Evolutionary conservation across 2,329 filamentous ascomycete species (phyloP).

Genomic region (Aspergillus felis): DNA sequence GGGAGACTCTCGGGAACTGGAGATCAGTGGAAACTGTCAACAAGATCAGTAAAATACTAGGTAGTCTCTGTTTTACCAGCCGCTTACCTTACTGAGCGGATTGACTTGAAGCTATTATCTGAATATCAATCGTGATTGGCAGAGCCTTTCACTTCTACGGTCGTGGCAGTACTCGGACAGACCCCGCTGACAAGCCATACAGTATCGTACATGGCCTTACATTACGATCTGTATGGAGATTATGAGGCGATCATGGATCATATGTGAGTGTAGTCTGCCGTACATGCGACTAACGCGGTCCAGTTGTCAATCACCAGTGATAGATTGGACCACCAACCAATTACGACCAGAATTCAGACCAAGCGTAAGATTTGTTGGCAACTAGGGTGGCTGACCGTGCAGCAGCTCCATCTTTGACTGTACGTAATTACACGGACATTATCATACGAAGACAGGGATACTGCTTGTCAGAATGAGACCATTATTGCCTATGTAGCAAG

Average conservation of each 20-base stretch:
- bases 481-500: background rate
- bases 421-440: background rate
- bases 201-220: background rate
- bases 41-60: slow-evolving; percentile 14
- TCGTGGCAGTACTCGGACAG: slow-evolving; percentile 4
- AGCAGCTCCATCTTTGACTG: slow-evolving; percentile 14
- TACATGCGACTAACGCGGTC: background rate
- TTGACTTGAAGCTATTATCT: background rate
- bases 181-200: slow-evolving; percentile 9
- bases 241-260: background rate
- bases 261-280: background rate
- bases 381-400: slow-evolving; percentile 19
- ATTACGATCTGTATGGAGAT: background rate
- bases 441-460: slow-evolving; percentile 4
- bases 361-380: slow-evolving; percentile 13
- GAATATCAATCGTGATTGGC: slow-evolving; percentile 10
- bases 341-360: slow-evolving; percentile 10
- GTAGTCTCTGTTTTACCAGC: background rate
- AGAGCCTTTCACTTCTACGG: slow-evolving; percentile 5
- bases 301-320: slow-evolving; percentile 9
- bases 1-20: slow-evolving; percentile 17
- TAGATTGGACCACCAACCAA: slow-evolving; percentile 5
- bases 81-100: slow-evolving; percentile 1
- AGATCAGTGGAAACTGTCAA: slow-evolving; percentile 21
- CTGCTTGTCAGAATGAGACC: background rate